Conservation (phyloP, 2,329 filamentous ascomycete species). For the Phyllosticta paracitricarpa region DNA sequence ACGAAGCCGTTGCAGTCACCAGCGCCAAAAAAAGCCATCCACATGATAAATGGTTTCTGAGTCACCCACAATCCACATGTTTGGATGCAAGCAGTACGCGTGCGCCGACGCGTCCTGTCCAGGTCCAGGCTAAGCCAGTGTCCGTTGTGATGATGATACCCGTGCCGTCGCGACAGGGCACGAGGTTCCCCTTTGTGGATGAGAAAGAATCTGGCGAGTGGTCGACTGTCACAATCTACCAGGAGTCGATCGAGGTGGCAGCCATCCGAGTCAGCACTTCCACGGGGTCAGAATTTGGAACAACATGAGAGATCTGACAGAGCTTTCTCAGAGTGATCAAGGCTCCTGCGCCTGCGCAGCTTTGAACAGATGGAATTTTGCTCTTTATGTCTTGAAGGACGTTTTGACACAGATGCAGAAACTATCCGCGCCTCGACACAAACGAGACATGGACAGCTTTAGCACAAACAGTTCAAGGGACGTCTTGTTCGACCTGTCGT, state of each 20-base stretch:
- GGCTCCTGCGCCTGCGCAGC: too few species aligned
- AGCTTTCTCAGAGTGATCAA: too few species aligned
- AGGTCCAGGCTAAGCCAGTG: slow-evolving; percentile 10
- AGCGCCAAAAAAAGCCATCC: slow-evolving; percentile 14
- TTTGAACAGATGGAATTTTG: too few species aligned
- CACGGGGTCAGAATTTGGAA: background rate
- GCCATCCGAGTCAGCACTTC: slow-evolving; percentile 12
- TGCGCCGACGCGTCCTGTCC: slow-evolving; percentile 8
- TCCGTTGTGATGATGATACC: slow-evolving; percentile 13
- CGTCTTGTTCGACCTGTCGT: too few species aligned
- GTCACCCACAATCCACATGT: slow-evolving; percentile 13
- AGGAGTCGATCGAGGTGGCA: slow-evolving; percentile 5
- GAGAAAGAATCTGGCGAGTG: slow-evolving; percentile 3
- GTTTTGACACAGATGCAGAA: too few species aligned
- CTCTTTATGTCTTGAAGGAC: too few species aligned
- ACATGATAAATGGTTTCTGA: slow-evolving; percentile 1
- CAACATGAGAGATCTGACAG: background rate
- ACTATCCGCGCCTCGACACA: too few species aligned
- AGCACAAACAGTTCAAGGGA: too few species aligned
- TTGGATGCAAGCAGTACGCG: slow-evolving; percentile 11
- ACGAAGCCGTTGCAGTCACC: slow-evolving; percentile 31
- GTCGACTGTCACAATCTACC: slow-evolving; percentile 2
- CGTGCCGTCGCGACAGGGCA: slow-evolving; percentile 17
- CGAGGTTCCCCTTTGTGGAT: background rate
- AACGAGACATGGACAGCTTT: too few species aligned